Conservation (phyloP, 2,329 filamentous ascomycete genomes). For the Xylaria sp. region DNA sequence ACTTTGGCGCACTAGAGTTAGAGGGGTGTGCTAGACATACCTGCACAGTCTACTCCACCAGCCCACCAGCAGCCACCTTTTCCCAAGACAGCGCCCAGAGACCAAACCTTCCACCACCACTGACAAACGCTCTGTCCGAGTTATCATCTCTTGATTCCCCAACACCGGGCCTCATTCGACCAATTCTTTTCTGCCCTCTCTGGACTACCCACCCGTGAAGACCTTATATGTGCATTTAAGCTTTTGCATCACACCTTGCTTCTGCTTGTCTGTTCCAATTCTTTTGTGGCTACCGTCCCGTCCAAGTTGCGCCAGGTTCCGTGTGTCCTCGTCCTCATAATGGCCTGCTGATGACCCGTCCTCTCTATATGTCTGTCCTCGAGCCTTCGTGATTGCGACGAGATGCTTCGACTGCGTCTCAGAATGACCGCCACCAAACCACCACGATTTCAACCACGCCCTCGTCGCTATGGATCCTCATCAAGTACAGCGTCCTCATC, state of each 20-base stretch:
- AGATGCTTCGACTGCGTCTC: constrained; percentile 46
- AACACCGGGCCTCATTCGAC: constrained; percentile 14
- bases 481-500: constrained; percentile 48
- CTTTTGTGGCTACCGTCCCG: neutral
- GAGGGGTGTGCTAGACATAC: constrained; percentile 1
- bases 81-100: constrained; percentile 21
- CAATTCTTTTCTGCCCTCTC: constrained; percentile 10
- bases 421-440: constrained; percentile 45
- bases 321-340: neutral
- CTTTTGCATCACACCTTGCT: constrained; percentile 15
- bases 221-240: constrained; percentile 5
- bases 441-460: constrained; percentile 41
- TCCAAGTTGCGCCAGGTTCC: constrained; percentile 1
- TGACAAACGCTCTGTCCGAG: constrained; percentile 28
- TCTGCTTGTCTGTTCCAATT: constrained; percentile 1
- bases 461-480: constrained; percentile 49
- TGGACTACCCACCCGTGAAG: neutral
- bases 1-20: neutral
- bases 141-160: constrained; percentile 30
- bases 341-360: constrained; percentile 28
- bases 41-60: constrained; percentile 18
- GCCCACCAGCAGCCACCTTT: constrained; percentile 28
- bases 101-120: constrained; percentile 35
- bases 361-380: constrained; percentile 14
- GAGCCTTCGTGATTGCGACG: constrained; percentile 40